Evolutionary conservation across 2,329 filamentous ascomycete genomes (phyloP), one percentile per base, ranked within the genome.

Genomic region (Sclerotinia trifoliorum): DNA sequence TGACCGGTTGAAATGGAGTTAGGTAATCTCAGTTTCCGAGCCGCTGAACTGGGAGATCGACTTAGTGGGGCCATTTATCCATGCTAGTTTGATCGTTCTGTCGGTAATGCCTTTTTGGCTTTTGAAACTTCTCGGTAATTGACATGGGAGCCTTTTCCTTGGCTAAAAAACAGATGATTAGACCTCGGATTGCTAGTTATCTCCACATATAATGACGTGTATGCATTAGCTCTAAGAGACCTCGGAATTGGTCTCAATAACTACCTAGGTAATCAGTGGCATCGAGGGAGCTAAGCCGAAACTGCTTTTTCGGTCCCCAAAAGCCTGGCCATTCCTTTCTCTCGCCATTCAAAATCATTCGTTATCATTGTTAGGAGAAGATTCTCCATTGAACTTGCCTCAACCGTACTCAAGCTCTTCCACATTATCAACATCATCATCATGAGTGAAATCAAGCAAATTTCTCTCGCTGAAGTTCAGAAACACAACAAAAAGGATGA

Each of bases 401-500:
- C 21, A 49, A 10, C 15, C 29, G 7, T 39, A 17, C 13, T 42
- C 39, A 42, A 42, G 13, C 39, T n/a, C 32, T 24, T 51, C n/a
- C 48, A 51, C 13, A 39, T 35, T 19, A 35, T 15, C 44, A 46
- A n/a, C 35, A 46, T n/a, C 39, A 58, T 58, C 55, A 67, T 62
- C 56, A 68, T 68, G 67, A 57, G 61, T 24, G 62, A 66, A 65
- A 55, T n/a, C 54, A 61, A 69, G 49, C 55, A 66, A 15, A 13
- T 69, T 55, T 55, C 72, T 77, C 58, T 71, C 76, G 42, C 80
- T 68, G 79, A 84, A 57, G 79, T 88, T 39, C 81, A 82, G 11
- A 77, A 76, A 42, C 86, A 88, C 74, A 84, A 81, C 58, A 80
- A 73, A 7, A 76, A 77, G 17, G 75, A 79, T 15, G 83, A 87